Conservation (phyloP, 2,329 filamentous ascomycete species). For the Periconia sp. region DNA sequence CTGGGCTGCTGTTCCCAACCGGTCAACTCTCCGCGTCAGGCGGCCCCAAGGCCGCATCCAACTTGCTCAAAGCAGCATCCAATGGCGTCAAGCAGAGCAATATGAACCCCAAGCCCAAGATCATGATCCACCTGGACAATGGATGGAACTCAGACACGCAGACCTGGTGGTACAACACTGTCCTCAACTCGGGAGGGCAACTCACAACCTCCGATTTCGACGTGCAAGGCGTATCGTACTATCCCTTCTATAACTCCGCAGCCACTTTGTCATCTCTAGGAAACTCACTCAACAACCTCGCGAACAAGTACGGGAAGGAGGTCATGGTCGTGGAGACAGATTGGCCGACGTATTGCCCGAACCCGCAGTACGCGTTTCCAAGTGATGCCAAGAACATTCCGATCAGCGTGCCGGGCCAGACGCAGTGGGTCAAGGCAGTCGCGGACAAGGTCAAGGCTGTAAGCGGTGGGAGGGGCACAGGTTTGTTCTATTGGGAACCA, state of each 20-base stretch:
- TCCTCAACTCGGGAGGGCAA: constrained; percentile 48
- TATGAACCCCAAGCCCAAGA: constrained; percentile 61
- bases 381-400: constrained; percentile 62
- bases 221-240: constrained; percentile 72
- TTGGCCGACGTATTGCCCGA: constrained; percentile 68
- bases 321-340: constrained; percentile 71
- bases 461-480: constrained; percentile 53
- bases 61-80: constrained; percentile 64
- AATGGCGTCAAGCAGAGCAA: constrained; percentile 66
- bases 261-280: constrained; percentile 63
- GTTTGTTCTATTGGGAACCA: constrained; percentile 75
- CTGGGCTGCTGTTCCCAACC: constrained; percentile 67
- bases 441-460: constrained; percentile 58
- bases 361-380: constrained; percentile 61
- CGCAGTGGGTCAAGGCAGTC: constrained; percentile 61
- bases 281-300: constrained; percentile 60
- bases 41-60: constrained; percentile 59
- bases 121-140: constrained; percentile 75
- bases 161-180: constrained; percentile 64
- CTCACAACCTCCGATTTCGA: constrained; percentile 63
- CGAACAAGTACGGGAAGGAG: constrained; percentile 63
- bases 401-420: constrained; percentile 65
- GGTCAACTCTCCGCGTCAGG: constrained; percentile 56
- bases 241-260: constrained; percentile 67
- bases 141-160: constrained; percentile 72